Percentiles rank a stretch among this genome's conserved stretches.
These are phyloP conservation scores for Tuber borchii DNA, from an alignment of 495 filamentous ascomycete genomes.

Conservation along the genomic window DNA sequence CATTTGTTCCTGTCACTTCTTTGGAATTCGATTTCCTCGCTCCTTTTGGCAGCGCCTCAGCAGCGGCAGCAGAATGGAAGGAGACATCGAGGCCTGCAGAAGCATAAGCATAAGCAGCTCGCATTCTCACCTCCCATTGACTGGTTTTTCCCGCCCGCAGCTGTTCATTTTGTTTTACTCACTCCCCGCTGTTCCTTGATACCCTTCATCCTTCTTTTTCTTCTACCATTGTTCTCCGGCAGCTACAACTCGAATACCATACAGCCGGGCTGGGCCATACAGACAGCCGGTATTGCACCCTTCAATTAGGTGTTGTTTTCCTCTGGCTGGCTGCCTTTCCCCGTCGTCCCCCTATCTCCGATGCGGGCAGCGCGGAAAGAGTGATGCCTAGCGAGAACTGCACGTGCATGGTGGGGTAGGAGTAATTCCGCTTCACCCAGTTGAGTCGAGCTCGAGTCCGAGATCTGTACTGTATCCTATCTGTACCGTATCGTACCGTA, in stretches of 20 bases:
- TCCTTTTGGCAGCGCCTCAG: background rate
- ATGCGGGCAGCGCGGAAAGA: slow-evolving; percentile 37
- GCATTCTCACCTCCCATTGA: slow-evolving; percentile 12
- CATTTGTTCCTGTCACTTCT: background rate
- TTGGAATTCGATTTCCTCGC: background rate
- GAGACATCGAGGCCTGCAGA: slow-evolving; percentile 15
- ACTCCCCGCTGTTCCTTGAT: slow-evolving; percentile 13
- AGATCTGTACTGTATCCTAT: slow-evolving; percentile 5
- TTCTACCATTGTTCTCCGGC: slow-evolving; percentile 2
- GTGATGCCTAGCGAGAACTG: slow-evolving; percentile 40
- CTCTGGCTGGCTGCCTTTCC: slow-evolving; percentile 23
- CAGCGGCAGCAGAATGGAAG: slow-evolving; percentile 10
- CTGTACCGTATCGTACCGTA: background rate
- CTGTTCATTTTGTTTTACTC: slow-evolving; percentile 23
- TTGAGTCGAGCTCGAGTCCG: slow-evolving; percentile 1
- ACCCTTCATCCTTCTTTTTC: slow-evolving; percentile 2
- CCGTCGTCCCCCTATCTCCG: slow-evolving; percentile 34
- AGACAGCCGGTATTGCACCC: slow-evolving; percentile 3
- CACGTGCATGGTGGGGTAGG: slow-evolving; percentile 40
- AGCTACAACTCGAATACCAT: background rate
- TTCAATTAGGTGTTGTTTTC: slow-evolving; percentile 37
- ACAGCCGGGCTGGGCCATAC: slow-evolving; percentile 1
- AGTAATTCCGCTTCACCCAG: slow-evolving; percentile 22
- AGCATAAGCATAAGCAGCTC: background rate
- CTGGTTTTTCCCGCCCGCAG: slow-evolving; percentile 16